Evolutionary conservation across 2,329 filamentous ascomycete species (phyloP).

Genomic region (Lasiodiplodia sp.): DNA sequence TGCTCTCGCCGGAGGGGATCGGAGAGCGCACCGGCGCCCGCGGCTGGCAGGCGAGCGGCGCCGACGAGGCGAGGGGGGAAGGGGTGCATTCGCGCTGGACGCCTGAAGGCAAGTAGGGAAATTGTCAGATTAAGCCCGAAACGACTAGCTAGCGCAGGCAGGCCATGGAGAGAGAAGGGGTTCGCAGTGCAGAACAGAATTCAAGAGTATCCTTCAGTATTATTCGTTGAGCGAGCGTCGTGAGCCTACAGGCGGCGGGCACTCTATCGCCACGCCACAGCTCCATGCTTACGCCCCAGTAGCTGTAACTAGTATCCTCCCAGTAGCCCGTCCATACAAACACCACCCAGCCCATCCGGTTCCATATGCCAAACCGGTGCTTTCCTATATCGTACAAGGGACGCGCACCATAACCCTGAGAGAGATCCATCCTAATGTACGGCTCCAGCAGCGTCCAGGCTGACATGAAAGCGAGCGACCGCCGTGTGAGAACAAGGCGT

Average conservation of each 20-base stretch:
- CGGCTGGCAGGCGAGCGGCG: slow-evolving; percentile 17
- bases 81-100: slow-evolving; percentile 14
- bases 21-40: slow-evolving; percentile 12
- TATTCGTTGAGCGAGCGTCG: slow-evolving; percentile 27
- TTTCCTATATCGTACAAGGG: slow-evolving; percentile 28
- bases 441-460: slow-evolving; percentile 29
- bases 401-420: slow-evolving; percentile 23
- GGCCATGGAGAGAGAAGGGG: neutral
- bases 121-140: slow-evolving; percentile 27
- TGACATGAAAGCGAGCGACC: slow-evolving; percentile 30
- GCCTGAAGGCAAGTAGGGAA: slow-evolving; percentile 17
- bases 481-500: slow-evolving; percentile 18
- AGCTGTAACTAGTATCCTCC: slow-evolving; percentile 25
- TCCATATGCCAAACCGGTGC: slow-evolving; percentile 22
- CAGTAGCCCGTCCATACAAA: slow-evolving; percentile 24
- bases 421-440: slow-evolving; percentile 24
- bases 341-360: slow-evolving; percentile 16
- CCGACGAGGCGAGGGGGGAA: slow-evolving; percentile 19
- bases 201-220: slow-evolving; percentile 17
- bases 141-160: slow-evolving; percentile 2
- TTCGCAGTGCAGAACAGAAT: neutral
- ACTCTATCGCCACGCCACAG: slow-evolving; percentile 19
- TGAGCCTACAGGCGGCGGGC: slow-evolving; percentile 25
- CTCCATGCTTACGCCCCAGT: slow-evolving; percentile 20
- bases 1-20: slow-evolving; percentile 18